A percentile compares a stretch with the other conserved stretches of the same genome.
Conservation (phyloP, 495 filamentous ascomycete species). For the Neurospora intermedia region DNA sequence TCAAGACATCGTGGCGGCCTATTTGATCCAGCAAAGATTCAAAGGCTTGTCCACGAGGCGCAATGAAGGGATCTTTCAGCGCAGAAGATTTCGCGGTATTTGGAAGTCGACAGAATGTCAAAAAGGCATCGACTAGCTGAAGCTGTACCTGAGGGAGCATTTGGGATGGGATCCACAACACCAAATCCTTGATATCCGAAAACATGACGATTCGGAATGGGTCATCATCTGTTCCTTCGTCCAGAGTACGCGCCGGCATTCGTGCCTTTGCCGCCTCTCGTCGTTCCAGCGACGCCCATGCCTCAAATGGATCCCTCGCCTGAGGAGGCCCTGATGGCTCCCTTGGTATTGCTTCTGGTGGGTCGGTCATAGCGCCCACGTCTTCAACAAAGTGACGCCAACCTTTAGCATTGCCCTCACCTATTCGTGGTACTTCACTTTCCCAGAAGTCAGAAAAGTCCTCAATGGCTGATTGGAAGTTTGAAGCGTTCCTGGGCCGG, state of each 20-base stretch:
- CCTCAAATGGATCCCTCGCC: slow-evolving; percentile 30
- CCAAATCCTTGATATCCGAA: slow-evolving; percentile 56
- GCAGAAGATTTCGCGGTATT: slow-evolving; percentile 18
- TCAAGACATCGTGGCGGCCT: not conserved
- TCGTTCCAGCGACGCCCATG: slow-evolving; percentile 55
- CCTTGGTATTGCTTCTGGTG: slow-evolving; percentile 23
- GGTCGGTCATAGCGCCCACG: slow-evolving; percentile 18
- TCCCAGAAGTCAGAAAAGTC: slow-evolving; percentile 76
- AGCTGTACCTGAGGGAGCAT: slow-evolving; percentile 23
- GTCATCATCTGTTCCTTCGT: slow-evolving; percentile 59
- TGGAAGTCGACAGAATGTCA: slow-evolving; percentile 63
- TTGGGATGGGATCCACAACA: slow-evolving; percentile 42
- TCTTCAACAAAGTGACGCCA: slow-evolving; percentile 50
- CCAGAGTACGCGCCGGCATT: slow-evolving; percentile 56
- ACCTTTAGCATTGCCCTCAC: slow-evolving; percentile 59
- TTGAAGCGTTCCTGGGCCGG: slow-evolving; percentile 22
- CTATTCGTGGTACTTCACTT: slow-evolving; percentile 68
- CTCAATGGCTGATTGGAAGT: slow-evolving; percentile 23
- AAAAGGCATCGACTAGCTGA: slow-evolving; percentile 52
- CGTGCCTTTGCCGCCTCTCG: slow-evolving; percentile 33
- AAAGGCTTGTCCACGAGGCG: slow-evolving; percentile 4
- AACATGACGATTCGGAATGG: slow-evolving; percentile 69
- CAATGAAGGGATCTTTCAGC: slow-evolving; percentile 29
- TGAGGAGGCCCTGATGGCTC: slow-evolving; percentile 8
- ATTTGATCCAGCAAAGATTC: not conserved